These are phyloP conservation scores for Zoysia japonica DNA, from an alignment of 176 grass and related monocot species.

Conservation along the genomic window DNA sequence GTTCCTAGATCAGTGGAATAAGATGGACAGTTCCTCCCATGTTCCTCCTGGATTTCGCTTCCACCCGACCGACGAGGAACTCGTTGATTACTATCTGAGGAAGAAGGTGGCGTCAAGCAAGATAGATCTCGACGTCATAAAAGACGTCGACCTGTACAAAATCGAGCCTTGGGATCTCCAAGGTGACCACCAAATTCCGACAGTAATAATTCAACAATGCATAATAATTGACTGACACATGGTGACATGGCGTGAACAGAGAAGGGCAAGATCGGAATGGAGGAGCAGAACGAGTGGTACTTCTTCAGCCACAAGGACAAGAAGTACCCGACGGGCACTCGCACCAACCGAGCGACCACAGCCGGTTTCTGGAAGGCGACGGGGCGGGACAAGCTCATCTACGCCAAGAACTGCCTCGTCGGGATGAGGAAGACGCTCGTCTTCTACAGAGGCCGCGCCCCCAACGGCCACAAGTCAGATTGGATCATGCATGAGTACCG, in stretches of 20 bases:
- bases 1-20: background rate
- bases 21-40: constrained; percentile 75
- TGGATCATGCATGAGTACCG: constrained; percentile 99
- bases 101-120: constrained; percentile 90
- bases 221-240: background rate
- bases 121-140: constrained; percentile 92
- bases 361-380: constrained; percentile 98
- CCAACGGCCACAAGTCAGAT: constrained; percentile 92
- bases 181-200: constrained; percentile 41
- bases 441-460: constrained; percentile 87
- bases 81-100: constrained; percentile 95
- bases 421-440: constrained; percentile 97
- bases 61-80: constrained; percentile 94
- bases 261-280: constrained; percentile 79
- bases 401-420: constrained; percentile 66
- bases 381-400: constrained; percentile 93
- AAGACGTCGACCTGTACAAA: constrained; percentile 91
- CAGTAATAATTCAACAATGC: background rate
- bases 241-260: constrained; percentile 36
- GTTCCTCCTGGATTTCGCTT: constrained; percentile 93
- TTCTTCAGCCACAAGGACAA: constrained; percentile 99
- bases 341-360: constrained; percentile 83
- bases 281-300: constrained; percentile 98
- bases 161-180: constrained; percentile 98
- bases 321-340: constrained; percentile 89